Evolutionary conservation across 345 rosid species (phyloP), one percentile per base, ranked within the genome.

Genomic region (Dipteronia sinensis): DNA sequence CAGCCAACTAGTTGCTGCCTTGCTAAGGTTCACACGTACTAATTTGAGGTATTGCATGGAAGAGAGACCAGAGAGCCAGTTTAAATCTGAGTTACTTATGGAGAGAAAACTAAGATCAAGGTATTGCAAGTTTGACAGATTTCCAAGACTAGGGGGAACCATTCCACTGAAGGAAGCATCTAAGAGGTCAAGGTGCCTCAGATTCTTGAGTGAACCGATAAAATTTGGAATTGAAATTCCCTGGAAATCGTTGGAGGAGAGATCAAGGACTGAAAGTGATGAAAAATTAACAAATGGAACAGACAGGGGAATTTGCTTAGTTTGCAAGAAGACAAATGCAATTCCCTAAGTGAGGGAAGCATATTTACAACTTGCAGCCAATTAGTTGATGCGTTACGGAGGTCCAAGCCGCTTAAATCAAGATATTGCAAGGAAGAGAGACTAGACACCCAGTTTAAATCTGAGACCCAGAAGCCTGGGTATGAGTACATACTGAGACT

Each of bases 321-420:
- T 55, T 20, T 56, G 68, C 86, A 87, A 42, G 3, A 27, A 11
- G 12, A 19, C 20, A 82, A 61, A 20, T 61, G 65, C 80, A 79
- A 51, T 75, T 82, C 85, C 8, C 5, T 3, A 1, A 87, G 81
- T 0, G 82, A 80, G 61, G 85, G 84, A 5, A 68, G 86, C 78
- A 40, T 71, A 59, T 65, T 81, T 0, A 84, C 68, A 3, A 46
- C 72, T 23, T 76, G 66, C 6, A 66, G 66, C 79, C 87, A 87
- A 55, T 58, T 58, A 53, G 22, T 65, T 8, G 76, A 29, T 12
- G 53, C 80, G 17, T 22, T 67, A 22, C 72, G 22, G 2, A 46
- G 72, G 34, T 46, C 47, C 72, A 23, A 10, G 11, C 72, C n/a
- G 6, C n/a, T 17, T 69, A 69, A 69, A 46, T 46, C 19, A 19